Base-by-base conservation (phyloP, 768 basidiomycete genomes). In the Jaapia argillacea region DNA sequence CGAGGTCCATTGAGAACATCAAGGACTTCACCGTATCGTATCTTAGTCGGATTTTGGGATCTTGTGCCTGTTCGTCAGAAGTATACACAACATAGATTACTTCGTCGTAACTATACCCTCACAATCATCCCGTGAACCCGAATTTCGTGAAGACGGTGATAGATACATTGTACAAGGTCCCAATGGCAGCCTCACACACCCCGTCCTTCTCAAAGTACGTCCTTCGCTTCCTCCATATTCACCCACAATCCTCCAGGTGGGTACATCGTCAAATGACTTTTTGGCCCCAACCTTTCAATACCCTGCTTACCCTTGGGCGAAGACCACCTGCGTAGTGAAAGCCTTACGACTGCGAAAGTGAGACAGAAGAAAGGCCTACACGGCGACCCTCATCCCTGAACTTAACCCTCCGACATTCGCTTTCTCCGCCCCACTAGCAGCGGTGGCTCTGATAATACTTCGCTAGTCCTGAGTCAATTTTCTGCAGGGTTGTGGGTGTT, bases 251-350 rank as follows among this genome's bases (percentile, higher is more conserved):
- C 37, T 10, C 37, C 37, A 38, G 13, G 10, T 7, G 65, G 59
- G 52, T 65, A 77, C 66, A 75, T 64, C 2, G 79, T 82, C 50
- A 83, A 52, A 56, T 79, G 75, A 22, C 59, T 54, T 25, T 64
- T 66, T 4, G 70, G 59, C 45, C 69, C 57, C 5, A 70, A 59
- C 43, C 67, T 68, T 44, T 81, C 79, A 12, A 55, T 60, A 1
- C 63, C 69, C 52, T 74, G 68, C 24, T 49, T 45, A 36, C 53
- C 57, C 3, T 55, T 48, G 12, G 53, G 51, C 1, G 47, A 35
- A 7, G 58, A 55, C 77, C 77, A 79, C 7, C 59, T 58, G 1
- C 57, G 48, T 0, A 77, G 77, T 3, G 76, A 4, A 69, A 64
- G 40, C 74, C 74, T 0, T 67, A 68, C 12, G 72, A 68, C 4